These are phyloP conservation scores for Xerocomus nothofagi DNA, from an alignment of 1,284 basidiomycete genomes.

Conservation along the genomic window DNA sequence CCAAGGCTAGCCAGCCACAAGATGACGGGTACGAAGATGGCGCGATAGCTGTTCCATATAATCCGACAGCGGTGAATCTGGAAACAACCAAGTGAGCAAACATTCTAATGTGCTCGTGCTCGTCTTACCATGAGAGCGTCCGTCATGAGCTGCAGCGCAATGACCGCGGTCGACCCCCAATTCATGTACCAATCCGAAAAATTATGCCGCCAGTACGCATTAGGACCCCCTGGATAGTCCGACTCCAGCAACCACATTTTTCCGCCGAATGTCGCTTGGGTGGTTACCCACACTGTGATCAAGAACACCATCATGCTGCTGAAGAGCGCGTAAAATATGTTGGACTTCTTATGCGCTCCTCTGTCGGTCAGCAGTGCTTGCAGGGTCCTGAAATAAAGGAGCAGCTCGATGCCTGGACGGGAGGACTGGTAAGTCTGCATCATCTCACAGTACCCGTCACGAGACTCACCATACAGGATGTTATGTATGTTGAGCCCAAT, in stretches of 20 bases:
- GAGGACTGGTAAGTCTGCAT: background rate
- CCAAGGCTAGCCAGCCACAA: constrained; percentile 29
- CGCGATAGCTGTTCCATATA: constrained; percentile 15
- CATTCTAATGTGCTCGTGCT: background rate
- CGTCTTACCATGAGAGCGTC: constrained; percentile 28
- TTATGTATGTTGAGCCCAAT: constrained; percentile 21
- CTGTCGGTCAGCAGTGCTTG: constrained; percentile 7
- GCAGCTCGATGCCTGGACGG: constrained; percentile 19
- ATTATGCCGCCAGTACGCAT: constrained; percentile 15
- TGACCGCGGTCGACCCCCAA: constrained; percentile 9
- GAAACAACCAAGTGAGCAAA: background rate
- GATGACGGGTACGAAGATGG: constrained; percentile 15
- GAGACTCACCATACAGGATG: constrained; percentile 30
- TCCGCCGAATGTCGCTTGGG: constrained; percentile 15
- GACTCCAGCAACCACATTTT: constrained; percentile 22
- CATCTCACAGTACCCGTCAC: too few relatives aligned
- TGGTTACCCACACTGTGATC: constrained; percentile 23
- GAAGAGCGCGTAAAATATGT: constrained; percentile 19
- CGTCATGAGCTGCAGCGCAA: constrained; percentile 29
- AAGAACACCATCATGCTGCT: constrained; percentile 23
- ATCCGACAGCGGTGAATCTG: constrained; percentile 27
- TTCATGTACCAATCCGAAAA: constrained; percentile 25
- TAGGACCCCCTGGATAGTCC: constrained; percentile 18
- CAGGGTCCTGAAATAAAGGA: constrained; percentile 29
- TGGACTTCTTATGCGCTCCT: constrained; percentile 6